Evolutionary conservation across 1,139 yeast species (phyloP), one percentile per base, ranked within the genome.

Genomic region (Diutina pseudorugosa): DNA sequence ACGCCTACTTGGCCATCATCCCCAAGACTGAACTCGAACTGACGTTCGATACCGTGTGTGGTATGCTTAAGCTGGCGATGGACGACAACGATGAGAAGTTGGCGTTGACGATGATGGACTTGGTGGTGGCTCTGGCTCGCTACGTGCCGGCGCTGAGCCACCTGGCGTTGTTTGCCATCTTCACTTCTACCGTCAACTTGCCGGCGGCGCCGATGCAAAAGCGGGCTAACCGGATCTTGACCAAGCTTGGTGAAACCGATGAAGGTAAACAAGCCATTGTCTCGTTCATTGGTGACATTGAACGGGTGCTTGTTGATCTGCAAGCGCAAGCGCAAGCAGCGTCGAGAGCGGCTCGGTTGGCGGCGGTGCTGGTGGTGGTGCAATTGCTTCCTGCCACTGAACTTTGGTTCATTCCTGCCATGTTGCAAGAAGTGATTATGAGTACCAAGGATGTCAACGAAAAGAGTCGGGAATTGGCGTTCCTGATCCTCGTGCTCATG

Each of bases 401-500:
- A 55, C 71, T 89, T 59, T 79, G 79, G 61, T 88, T 90, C 62
- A 83, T 93, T 58, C 96, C 97, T 23, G 75, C 87, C 12, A 70
- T 87, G 45, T 73, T 90, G 47, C 89, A 96, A 54, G 98, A 93
- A 69, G 83, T 91, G 21, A 91, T 93, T 54, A 73, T 94, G 63
- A 83, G 90, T 41, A 90, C 97, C n/a, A 93, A 93, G 67, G 97
- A 90, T 65, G 83, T 82, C 52, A 93, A 93, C 64, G 98, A 91
- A 67, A 86, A 89, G 70, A 83, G 97, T 2, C 80, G 99, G 66
- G 87, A 84, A 56, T 74, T 83, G 41, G 85, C 98, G 0, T 93
- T 85, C 65, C 79, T 79, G 53, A 76, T 87, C 44, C 75, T 93
- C 57, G 82, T 89, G 52, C 76, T 79, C 52, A 89, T 91, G 91